Base-by-base conservation (phyloP, 2,329 filamentous ascomycete species). In the Dactylellina sp. region DNA sequence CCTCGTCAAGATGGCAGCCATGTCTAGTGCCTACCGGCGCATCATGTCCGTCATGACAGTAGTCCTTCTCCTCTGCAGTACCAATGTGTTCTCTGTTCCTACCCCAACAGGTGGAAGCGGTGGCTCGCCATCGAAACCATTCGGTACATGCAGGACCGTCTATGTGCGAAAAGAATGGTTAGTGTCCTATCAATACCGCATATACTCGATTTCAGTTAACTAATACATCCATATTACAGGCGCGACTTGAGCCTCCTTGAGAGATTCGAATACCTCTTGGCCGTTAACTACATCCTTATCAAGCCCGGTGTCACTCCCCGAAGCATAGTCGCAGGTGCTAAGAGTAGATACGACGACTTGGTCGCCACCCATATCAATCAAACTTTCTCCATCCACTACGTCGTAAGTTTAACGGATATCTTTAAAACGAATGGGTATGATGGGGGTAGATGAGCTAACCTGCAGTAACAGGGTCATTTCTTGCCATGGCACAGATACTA, bases 401-500 rank as follows among this genome's bases (percentile, higher is more conserved):
- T 76, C 75, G 78, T 77, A 78, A 25, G 75, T 49, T 44, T 16
- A 42, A 2, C 9, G 32, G 4, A 32, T 32, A 32, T 9, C 28
- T 9, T 4, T 4, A 32, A 32, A 5, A 5, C 9, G 28, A 5
- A 32, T 9, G 28, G 9, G 28, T 32, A 5, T 32, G 9, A 5
- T 9, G 28, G 9, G 9, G 9, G 28, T 5, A 32, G 28, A 32
- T 9, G 9, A 4, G 46, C 20, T 37, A 46, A 63, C 46, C 24
- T 7, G 24, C 12, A 28, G 18, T n/a, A 42, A 24, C 60, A 79
- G 52, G 80, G 79, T 11, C 78, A 78, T 71, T 83, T 84, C 77
- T 77, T 84, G 46, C 79, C 81, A 28, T 83, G 83, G 82, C 83
- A 84, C 71, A 80, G 83, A 50, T 82, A 82, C 66, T 83, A 81